Conservation (phyloP, 371 early-diverging fungal species). For the Syncephalastrum monosporum region DNA sequence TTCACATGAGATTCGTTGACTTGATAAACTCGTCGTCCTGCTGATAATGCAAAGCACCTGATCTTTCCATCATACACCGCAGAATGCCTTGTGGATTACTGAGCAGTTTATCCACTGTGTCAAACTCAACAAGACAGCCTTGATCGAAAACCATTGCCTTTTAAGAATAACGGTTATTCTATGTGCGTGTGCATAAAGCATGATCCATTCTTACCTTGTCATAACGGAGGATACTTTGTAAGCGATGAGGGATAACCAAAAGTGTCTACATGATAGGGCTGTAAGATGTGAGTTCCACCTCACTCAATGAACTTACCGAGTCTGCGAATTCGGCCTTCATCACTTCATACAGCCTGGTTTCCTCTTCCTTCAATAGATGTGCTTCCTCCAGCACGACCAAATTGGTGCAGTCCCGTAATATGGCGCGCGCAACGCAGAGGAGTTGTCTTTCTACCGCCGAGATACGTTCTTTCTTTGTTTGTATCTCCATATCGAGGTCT, state of each 20-base stretch:
- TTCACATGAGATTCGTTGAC: no score
- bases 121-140: constrained; percentile 79
- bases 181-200: neutral
- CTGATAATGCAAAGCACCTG: constrained; percentile 23
- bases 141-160: constrained; percentile 57
- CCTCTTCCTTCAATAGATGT: constrained; percentile 64
- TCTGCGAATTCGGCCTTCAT: constrained; percentile 80
- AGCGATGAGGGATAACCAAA: constrained; percentile 80
- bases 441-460: constrained; percentile 82
- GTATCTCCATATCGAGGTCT: constrained; percentile 59
- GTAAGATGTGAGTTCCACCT: neutral
- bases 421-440: constrained; percentile 77
- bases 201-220: constrained; percentile 34
- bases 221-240: constrained; percentile 66
- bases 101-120: constrained; percentile 53
- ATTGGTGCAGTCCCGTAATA: constrained; percentile 65
- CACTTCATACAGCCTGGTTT: constrained; percentile 71
- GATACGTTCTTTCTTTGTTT: constrained; percentile 66
- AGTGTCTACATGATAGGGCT: constrained; percentile 57
- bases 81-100: constrained; percentile 32
- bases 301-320: constrained; percentile 29
- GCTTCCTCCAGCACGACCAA: constrained; percentile 85
- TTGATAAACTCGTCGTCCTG: no score
- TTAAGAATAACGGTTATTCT: neutral
- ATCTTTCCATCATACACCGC: constrained; percentile 32